Percentiles rank a stretch among this genome's conserved stretches.
Conservation (phyloP, 2,329 filamentous ascomycete genomes). For the Truncatella angustata region DNA sequence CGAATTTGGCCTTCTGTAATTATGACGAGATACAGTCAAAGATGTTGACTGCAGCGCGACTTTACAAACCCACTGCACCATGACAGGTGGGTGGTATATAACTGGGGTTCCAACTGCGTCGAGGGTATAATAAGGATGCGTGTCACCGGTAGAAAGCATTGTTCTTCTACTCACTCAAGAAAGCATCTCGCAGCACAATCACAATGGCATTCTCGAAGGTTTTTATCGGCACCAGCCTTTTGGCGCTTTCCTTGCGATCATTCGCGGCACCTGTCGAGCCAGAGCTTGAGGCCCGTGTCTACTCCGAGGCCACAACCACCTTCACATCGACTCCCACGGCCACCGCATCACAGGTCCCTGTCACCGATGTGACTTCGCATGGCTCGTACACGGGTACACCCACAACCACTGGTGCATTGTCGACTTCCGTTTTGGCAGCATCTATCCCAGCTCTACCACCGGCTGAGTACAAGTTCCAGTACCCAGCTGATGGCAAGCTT, state of each 20-base stretch:
- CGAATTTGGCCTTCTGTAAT: neutral
- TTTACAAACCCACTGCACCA: no score
- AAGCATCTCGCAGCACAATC: neutral
- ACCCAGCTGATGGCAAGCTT: conserved; percentile 69
- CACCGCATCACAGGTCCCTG: conserved; percentile 27
- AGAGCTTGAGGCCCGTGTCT: neutral
- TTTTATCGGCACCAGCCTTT: conserved; percentile 11
- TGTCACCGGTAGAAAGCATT: neutral
- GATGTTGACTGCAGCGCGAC: no score
- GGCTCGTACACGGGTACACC: conserved; percentile 64
- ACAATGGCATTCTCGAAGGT: conserved; percentile 16
- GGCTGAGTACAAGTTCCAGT: conserved; percentile 62
- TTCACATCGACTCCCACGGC: conserved; percentile 26
- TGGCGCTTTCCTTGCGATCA: conserved; percentile 16
- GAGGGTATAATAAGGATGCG: neutral
- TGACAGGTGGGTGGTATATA: no score
- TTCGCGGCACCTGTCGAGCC: conserved; percentile 31
- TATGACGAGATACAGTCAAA: neutral
- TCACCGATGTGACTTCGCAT: conserved; percentile 63
- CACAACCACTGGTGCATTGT: conserved; percentile 68
- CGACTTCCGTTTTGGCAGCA: conserved; percentile 53
- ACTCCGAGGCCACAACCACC: conserved; percentile 33
- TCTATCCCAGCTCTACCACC: conserved; percentile 58
- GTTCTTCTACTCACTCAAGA: neutral
- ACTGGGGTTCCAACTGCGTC: no score